These are phyloP conservation scores for Cladophialophora chaetospira DNA, from an alignment of 2,329 filamentous ascomycete genomes.

Conservation along the genomic window DNA sequence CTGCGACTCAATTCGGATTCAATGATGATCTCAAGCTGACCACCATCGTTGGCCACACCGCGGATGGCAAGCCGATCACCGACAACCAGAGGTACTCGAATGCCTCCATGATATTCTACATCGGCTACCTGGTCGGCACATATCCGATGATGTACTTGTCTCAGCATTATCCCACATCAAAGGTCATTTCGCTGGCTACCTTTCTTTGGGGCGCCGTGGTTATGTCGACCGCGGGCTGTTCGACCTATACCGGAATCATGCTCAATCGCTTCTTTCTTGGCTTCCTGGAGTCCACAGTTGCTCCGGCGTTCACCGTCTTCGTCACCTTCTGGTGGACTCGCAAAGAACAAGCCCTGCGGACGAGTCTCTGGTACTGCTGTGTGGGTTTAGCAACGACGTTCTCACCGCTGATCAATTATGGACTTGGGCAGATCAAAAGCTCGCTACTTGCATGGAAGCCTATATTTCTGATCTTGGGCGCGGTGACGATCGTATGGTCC, in stretches of 20 bases:
- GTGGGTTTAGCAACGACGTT: conserved; percentile 10
- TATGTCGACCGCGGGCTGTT: conserved; percentile 5
- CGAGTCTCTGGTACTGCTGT: conserved; percentile 57
- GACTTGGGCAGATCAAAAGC: conserved; percentile 64
- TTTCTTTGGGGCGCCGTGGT: conserved; percentile 39
- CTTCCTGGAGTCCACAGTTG: conserved; percentile 64
- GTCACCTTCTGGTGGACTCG: conserved; percentile 66
- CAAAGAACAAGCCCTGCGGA: conserved; percentile 43
- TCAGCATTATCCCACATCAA: conserved; percentile 3
- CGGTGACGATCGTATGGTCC: not conserved
- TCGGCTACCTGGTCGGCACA: conserved; percentile 35
- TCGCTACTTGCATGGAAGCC: conserved; percentile 61
- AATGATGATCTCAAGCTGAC: conserved; percentile 4
- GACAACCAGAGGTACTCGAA: conserved; percentile 34
- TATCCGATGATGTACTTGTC: conserved; percentile 8
- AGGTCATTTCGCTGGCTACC: conserved; percentile 6
- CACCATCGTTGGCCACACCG: conserved; percentile 7
- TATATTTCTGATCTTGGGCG: conserved; percentile 48
- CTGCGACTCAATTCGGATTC: conserved; percentile 7
- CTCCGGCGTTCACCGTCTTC: conserved; percentile 66
- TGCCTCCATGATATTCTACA: conserved; percentile 38
- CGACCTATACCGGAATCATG: conserved; percentile 61
- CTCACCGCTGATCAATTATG: conserved; percentile 62
- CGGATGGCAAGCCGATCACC: conserved; percentile 5
- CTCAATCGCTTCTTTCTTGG: conserved; percentile 65